Conservation (phyloP, 83 land plant species). For the Diphasiastrum complanatum region DNA sequence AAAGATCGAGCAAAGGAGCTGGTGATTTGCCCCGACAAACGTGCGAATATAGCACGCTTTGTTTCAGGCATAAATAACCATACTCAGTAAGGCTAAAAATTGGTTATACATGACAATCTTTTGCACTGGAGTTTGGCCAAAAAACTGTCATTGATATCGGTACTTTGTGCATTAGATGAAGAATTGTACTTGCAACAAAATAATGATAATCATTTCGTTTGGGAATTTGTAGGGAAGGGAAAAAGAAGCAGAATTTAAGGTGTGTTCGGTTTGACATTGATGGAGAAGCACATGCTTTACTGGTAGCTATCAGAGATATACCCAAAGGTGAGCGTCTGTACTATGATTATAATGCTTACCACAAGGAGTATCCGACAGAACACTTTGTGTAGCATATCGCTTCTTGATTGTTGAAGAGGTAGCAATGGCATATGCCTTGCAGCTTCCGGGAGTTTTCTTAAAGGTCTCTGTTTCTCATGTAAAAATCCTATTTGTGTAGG, state of each 20-base stretch:
- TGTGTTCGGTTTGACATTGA: conserved; percentile 76
- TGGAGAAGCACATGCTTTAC: conserved; percentile 74
- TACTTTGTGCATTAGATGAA: background rate
- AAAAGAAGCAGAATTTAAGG: conserved; percentile 77
- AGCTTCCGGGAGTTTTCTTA: too few species aligned
- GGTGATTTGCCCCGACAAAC: conserved; percentile 90
- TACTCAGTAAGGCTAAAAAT: conserved; percentile 44
- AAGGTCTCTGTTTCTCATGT: too few species aligned
- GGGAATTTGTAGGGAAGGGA: conserved; percentile 77
- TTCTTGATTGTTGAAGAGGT: too few species aligned
- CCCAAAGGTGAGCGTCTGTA: conserved; percentile 76
- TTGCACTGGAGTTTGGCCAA: background rate
- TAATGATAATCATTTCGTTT: background rate
- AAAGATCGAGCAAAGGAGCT: conserved; percentile 49
- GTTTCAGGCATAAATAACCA: conserved; percentile 95
- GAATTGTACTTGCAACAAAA: background rate
- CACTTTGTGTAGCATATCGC: conserved; percentile 69
- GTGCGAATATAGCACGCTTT: conserved; percentile 86
- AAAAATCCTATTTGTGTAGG: too few species aligned
- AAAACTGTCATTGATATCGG: background rate
- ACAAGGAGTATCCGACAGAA: conserved; percentile 88
- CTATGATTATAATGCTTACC: conserved; percentile 90
- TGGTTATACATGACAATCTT: background rate
- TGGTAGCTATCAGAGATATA: conserved; percentile 81
- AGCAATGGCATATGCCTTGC: too few species aligned